Evolutionary conservation across 108 stramenopile species (phyloP), one percentile per base, ranked within the genome.

Genomic region (Skeletonema grethae): DNA sequence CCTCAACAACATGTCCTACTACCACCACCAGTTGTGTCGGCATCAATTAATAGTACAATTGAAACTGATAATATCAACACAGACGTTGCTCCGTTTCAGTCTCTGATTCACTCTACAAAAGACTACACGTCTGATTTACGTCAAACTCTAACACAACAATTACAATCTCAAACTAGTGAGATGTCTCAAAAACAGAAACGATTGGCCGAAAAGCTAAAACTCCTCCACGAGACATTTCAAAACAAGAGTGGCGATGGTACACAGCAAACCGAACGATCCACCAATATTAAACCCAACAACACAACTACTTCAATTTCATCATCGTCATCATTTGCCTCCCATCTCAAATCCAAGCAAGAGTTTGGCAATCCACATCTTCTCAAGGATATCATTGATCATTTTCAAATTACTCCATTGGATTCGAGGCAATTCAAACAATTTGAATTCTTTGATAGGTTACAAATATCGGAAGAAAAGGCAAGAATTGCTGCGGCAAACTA

Each of bases 281-380:
- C 11, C 5, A 29, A 7, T 24, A 56, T 6, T 16, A 3, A 31
- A 11, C 15, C 59, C 16, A 28, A 31, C 7, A 28, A 28, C 24
- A 59, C 22, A 11, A 28, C 8, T n/a, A n/a, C n/a, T n/a, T n/a
- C n/a, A n/a, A n/a, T n/a, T n/a, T n/a, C n/a, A 1, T 18, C 63
- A 7, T 13, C 63, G 2, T 50, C 65, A 34, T 77, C 76, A 3
- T 77, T 77, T 65, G 69, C 76, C 13, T 25, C 69, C 0, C 76
- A 77, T 50, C 68, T 77, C 13, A 77, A 77, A 66, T 60, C 69
- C 16, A 45, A 77, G 30, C 76, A 69, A 60, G 68, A 77, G 18
- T 77, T 77, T 62, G 68, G 68, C 6, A 77, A 77, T 57, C 76
- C 76, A 8, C 76, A 77, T 53, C 53, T 77, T 7, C 58, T 77